Conservation (phyloP, 2,329 filamentous ascomycete species). For the Verticillium alfalfae region DNA sequence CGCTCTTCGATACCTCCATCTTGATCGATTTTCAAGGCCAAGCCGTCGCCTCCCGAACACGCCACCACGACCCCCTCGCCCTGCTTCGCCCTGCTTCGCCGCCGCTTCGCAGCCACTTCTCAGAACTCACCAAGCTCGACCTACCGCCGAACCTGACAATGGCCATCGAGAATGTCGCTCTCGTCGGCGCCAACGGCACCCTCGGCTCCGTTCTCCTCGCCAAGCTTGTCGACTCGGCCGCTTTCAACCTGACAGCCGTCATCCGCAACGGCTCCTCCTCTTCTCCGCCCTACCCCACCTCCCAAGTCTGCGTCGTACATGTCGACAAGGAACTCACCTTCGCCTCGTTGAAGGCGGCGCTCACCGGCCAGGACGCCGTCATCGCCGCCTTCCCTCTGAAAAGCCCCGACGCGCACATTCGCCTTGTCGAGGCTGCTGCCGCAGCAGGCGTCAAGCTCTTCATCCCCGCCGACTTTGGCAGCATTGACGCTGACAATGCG, state of each 20-base stretch:
- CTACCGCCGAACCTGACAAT: conserved; percentile 5
- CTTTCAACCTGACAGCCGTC: conserved; percentile 25
- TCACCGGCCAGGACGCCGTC: conserved; percentile 28
- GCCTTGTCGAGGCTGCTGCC: conserved; percentile 27
- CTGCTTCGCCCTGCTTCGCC: too few relatives aligned
- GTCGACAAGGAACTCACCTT: conserved; percentile 23
- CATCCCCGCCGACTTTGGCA: conserved; percentile 35
- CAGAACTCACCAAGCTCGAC: not conserved
- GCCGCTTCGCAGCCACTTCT: not conserved
- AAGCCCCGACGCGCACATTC: conserved; percentile 22
- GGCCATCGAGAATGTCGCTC: conserved; percentile 25
- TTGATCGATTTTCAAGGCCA: not conserved
- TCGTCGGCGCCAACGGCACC: conserved; percentile 31
- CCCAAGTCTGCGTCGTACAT: conserved; percentile 13
- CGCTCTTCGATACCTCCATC: not conserved
- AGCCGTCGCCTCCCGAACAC: not conserved
- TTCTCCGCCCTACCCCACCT: conserved; percentile 10
- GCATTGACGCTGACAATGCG: conserved; percentile 26
- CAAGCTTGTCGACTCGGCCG: conserved; percentile 20
- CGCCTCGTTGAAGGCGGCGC: conserved; percentile 19
- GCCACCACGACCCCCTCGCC: not conserved
- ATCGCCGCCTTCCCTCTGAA: conserved; percentile 25
- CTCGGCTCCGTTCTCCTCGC: conserved; percentile 25
- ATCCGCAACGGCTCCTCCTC: conserved; percentile 25
- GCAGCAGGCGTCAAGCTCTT: conserved; percentile 27